Conservation (phyloP, 257 asterid species). For the Przewalskia tangutica region DNA sequence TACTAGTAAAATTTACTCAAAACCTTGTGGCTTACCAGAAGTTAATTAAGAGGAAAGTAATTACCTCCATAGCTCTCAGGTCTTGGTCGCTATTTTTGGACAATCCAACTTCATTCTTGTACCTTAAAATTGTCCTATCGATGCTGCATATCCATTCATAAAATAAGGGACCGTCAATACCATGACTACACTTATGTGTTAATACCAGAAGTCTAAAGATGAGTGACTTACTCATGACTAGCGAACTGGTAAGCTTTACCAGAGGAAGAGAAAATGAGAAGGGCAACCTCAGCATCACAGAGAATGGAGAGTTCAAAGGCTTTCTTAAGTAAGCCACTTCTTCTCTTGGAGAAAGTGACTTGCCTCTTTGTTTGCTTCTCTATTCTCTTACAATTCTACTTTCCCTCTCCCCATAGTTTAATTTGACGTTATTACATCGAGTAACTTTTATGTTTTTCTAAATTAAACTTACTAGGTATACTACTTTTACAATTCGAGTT, state of each 20-base stretch:
- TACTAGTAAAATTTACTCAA: neutral
- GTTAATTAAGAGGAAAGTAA: neutral
- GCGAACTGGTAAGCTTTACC: conserved; percentile 38
- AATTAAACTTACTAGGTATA: neutral
- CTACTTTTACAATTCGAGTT: neutral
- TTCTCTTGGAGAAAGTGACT: neutral
- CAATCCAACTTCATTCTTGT: conserved; percentile 36
- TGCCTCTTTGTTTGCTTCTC: neutral
- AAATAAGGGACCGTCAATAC: too few species aligned
- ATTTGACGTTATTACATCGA: neutral
- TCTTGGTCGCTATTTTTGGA: conserved; percentile 32
- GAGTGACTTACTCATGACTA: conserved; percentile 29
- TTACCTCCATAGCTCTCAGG: conserved; percentile 33
- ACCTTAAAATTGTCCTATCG: conserved; percentile 37
- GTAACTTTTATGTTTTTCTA: neutral
- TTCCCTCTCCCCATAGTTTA: conserved; percentile 50
- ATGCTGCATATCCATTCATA: conserved; percentile 20
- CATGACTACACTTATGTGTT: too few species aligned
- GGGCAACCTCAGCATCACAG: conserved; percentile 2
- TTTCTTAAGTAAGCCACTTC: neutral
- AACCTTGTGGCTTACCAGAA: neutral
- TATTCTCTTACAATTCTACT: conserved; percentile 35
- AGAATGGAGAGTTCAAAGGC: neutral
- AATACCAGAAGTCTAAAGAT: too few species aligned
- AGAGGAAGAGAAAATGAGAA: conserved; percentile 32